A percentile compares a stretch with the other conserved stretches of the same genome.
These are phyloP conservation scores for Spinacia oleracea DNA, from an alignment of 179 eudicot genomes.

Conservation along the genomic window DNA sequence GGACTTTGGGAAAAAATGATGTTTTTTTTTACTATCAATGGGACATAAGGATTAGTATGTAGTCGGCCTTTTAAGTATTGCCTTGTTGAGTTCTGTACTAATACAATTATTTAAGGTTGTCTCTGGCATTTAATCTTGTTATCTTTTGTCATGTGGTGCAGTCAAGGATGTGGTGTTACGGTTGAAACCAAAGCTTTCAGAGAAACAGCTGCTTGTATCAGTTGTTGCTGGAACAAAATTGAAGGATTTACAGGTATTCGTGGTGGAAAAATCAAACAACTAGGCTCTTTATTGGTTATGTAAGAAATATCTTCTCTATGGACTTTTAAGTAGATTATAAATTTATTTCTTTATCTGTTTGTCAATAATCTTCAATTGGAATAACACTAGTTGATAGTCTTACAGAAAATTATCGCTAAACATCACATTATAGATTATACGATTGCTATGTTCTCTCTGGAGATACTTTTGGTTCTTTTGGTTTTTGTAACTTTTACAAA, in stretches of 20 bases:
- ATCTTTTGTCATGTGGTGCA: constrained; percentile 30
- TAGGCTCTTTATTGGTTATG: not conserved
- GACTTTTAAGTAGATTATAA: not conserved
- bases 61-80: not conserved
- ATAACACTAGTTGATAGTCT: too few relatives aligned
- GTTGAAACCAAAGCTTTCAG: constrained; percentile 67
- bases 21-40: not conserved
- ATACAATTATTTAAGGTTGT: not conserved
- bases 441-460: too few relatives aligned
- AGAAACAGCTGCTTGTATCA: constrained; percentile 83
- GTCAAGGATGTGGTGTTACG: constrained; percentile 68
- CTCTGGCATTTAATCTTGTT: not conserved
- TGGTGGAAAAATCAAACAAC: not conserved
- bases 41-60: not conserved
- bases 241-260: constrained; percentile 79
- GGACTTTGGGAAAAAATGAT: not conserved
- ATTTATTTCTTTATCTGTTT: not conserved
- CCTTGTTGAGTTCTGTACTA: not conserved
- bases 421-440: too few relatives aligned
- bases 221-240: constrained; percentile 91
- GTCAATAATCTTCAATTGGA: too few relatives aligned
- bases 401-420: not conserved
- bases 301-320: not conserved
- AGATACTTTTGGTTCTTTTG: too few relatives aligned
- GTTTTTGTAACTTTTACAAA: not conserved